Percentiles rank a stretch among this genome's conserved stretches.
Evolutionary conservation across 768 basidiomycete genomes (phyloP).

Genomic region (Boletus sp.): DNA sequence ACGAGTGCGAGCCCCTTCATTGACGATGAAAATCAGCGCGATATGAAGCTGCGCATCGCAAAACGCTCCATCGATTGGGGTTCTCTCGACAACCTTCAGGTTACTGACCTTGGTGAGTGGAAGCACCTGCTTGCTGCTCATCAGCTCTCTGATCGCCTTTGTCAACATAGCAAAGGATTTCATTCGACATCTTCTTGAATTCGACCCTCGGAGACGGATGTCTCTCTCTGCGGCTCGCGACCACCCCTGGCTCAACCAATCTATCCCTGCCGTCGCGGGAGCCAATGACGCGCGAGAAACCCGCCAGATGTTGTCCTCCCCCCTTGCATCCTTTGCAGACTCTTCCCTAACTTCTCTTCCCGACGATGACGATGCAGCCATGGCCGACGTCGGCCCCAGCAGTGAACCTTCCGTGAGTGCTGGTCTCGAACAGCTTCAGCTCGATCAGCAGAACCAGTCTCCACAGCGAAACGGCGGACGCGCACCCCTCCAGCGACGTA

Average conservation of each 20-base stretch:
- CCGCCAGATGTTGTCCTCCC: slow-evolving; percentile 2
- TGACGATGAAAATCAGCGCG: slow-evolving; percentile 62
- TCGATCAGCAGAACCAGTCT: slow-evolving; percentile 23
- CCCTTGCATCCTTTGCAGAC: slow-evolving; percentile 9
- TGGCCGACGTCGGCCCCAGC: slow-evolving; percentile 8
- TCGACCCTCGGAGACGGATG: slow-evolving; percentile 67
- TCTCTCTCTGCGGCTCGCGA: slow-evolving; percentile 62
- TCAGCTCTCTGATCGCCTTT: slow-evolving; percentile 1
- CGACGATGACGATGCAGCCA: slow-evolving; percentile 20
- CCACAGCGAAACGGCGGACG: slow-evolving; percentile 13
- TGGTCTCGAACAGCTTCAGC: slow-evolving; percentile 34
- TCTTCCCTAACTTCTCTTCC: slow-evolving; percentile 24
- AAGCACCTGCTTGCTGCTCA: background rate
- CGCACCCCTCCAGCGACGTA: slow-evolving; percentile 44
- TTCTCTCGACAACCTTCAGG: slow-evolving; percentile 37
- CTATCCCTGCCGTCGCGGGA: background rate
- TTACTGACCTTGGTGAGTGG: slow-evolving; percentile 49
- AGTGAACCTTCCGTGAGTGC: slow-evolving; percentile 31
- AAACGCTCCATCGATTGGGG: slow-evolving; percentile 63
- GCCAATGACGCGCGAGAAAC: slow-evolving; percentile 1
- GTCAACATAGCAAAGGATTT: slow-evolving; percentile 64
- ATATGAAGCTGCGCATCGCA: slow-evolving; percentile 60
- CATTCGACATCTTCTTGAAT: slow-evolving; percentile 60
- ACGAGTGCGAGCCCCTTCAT: slow-evolving; percentile 78
- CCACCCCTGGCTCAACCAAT: slow-evolving; percentile 71